Evolutionary conservation across 805 yeast species (phyloP).

Genomic region (Naumovozyma dairenensis): DNA sequence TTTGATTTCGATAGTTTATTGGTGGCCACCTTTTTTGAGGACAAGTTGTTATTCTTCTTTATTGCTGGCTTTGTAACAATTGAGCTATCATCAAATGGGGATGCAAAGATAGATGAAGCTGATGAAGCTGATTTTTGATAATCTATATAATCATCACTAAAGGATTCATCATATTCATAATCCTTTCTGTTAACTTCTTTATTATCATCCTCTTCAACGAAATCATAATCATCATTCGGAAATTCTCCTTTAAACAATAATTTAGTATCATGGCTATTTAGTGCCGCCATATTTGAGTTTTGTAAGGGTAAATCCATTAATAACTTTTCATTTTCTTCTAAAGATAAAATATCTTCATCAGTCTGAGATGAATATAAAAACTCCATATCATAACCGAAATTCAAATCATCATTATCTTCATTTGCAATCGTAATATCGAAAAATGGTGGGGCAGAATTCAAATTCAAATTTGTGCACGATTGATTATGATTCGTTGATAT

Average conservation of each 20-base stretch:
- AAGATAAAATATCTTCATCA: constrained; percentile 10
- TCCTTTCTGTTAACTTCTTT: constrained; percentile 9
- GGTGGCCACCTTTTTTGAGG: too few species aligned
- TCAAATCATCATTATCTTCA: constrained; percentile 8
- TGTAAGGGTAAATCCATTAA: constrained; percentile 19
- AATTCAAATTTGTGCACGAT: background rate
- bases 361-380: constrained; percentile 11
- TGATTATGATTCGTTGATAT: too few species aligned
- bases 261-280: constrained; percentile 18
- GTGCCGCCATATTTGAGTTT: constrained; percentile 14
- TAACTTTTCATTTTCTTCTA: constrained; percentile 12
- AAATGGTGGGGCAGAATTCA: background rate
- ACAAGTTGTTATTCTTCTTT: too few species aligned
- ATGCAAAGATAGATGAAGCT: background rate
- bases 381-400: too few species aligned
- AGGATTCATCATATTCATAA: constrained; percentile 14
- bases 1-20: too few species aligned
- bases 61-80: too few species aligned
- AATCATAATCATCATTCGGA: constrained; percentile 12
- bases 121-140: background rate
- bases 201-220: constrained; percentile 7
- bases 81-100: too few species aligned
- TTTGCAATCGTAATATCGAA: constrained; percentile 11
- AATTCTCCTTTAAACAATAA: constrained; percentile 21
- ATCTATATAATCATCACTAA: constrained; percentile 9